These are phyloP conservation scores for Pisolithus thermaeus DNA, from an alignment of 1,284 basidiomycete genomes.

Conservation along the genomic window DNA sequence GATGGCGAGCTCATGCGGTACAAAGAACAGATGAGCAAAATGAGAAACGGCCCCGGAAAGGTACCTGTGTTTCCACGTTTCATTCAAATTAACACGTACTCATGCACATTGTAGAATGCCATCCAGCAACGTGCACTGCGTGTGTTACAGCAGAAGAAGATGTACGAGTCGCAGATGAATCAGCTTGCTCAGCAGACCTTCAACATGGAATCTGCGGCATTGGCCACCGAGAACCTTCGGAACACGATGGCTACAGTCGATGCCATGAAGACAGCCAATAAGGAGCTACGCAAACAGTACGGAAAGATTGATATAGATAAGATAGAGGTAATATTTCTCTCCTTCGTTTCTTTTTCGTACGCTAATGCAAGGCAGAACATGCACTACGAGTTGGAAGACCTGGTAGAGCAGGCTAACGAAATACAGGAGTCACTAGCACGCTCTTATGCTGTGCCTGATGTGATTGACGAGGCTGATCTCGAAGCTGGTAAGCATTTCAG, in stretches of 20 bases:
- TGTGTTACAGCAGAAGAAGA: slow-evolving; percentile 91
- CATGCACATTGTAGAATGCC: slow-evolving; percentile 53
- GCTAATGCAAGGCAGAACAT: slow-evolving; percentile 54
- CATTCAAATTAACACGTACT: background rate
- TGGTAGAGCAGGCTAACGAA: slow-evolving; percentile 96
- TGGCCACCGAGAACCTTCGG: slow-evolving; percentile 94
- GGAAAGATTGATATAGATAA: slow-evolving; percentile 98
- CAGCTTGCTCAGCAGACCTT: slow-evolving; percentile 95
- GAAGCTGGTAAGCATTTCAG: slow-evolving; percentile 72
- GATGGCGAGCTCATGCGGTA: slow-evolving; percentile 91
- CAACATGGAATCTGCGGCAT: slow-evolving; percentile 97
- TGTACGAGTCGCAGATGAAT: slow-evolving; percentile 91
- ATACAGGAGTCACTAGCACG: slow-evolving; percentile 93
- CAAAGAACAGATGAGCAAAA: slow-evolving; percentile 95
- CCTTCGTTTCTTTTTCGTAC: background rate
- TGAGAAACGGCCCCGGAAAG: slow-evolving; percentile 94
- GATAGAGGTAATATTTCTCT: slow-evolving; percentile 72
- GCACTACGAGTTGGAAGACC: slow-evolving; percentile 97
- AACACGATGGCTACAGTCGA: slow-evolving; percentile 99
- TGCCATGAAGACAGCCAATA: slow-evolving; percentile 97
- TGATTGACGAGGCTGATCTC: slow-evolving; percentile 95
- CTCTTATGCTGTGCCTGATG: slow-evolving; percentile 95
- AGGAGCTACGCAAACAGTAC: slow-evolving; percentile 95
- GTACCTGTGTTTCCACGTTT: slow-evolving; percentile 36
- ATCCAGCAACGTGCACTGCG: slow-evolving; percentile 94